These are phyloP conservation scores for Scedosporium dehoogii DNA, from an alignment of 2,329 filamentous ascomycete species.

Conservation along the genomic window DNA sequence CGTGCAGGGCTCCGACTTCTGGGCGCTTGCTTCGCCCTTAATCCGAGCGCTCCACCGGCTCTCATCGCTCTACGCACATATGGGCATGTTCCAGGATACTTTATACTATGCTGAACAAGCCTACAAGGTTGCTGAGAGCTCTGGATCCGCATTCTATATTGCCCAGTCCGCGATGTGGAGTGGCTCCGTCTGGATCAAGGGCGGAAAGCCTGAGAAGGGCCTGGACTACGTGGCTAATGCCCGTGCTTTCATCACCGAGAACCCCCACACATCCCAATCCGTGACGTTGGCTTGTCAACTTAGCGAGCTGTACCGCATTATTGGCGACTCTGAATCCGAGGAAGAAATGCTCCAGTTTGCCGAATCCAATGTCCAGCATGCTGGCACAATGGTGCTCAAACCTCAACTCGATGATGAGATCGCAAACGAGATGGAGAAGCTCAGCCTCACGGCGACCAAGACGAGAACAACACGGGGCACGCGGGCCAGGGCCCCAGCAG, in stretches of 20 bases:
- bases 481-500: conserved; percentile 15
- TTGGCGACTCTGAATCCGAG: conserved; percentile 34
- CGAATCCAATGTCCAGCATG: conserved; percentile 32
- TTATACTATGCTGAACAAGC: conserved; percentile 82
- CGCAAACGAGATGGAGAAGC: conserved; percentile 18
- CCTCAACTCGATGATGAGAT: not conserved
- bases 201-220: conserved; percentile 50
- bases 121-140: conserved; percentile 61
- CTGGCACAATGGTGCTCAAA: not conserved
- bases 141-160: conserved; percentile 49
- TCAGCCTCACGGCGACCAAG: conserved; percentile 19
- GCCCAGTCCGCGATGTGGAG: conserved; percentile 45
- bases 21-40: conserved; percentile 66
- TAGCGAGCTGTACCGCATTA: conserved; percentile 43
- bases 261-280: conserved; percentile 6
- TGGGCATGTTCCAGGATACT: conserved; percentile 82
- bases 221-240: conserved; percentile 43
- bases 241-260: conserved; percentile 31
- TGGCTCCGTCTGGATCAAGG: conserved; percentile 44
- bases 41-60: conserved; percentile 64
- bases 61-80: conserved; percentile 68
- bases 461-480: conserved; percentile 4
- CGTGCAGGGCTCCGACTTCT: conserved; percentile 53
- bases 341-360: conserved; percentile 34
- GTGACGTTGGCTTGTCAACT: conserved; percentile 40